A percentile compares a stretch with the other conserved stretches of the same genome.
These are phyloP conservation scores for Micromonas pusilla DNA, from an alignment of 139 green algal genomes.

Conservation along the genomic window DNA sequence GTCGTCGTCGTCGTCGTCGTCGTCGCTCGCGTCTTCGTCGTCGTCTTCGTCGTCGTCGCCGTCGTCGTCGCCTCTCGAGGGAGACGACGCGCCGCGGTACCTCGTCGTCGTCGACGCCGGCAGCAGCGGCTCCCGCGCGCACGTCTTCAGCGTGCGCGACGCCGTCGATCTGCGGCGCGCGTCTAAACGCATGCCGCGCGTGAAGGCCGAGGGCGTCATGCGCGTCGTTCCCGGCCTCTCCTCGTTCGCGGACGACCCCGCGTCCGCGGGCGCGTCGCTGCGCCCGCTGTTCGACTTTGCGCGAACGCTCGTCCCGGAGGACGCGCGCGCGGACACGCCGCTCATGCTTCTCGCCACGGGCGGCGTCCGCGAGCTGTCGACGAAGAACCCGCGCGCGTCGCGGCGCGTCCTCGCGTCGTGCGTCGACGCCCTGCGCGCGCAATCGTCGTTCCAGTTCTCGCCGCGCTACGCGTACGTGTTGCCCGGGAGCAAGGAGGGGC, in stretches of 20 bases:
- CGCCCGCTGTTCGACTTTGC: slow-evolving; percentile 9
- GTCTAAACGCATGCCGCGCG: too few relatives aligned
- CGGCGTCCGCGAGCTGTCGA: background rate
- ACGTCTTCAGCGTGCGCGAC: background rate
- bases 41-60: background rate
- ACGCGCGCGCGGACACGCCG: background rate
- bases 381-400: background rate
- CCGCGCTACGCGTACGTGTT: background rate
- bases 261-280: background rate
- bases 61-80: background rate
- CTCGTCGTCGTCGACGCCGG: slow-evolving; percentile 7
- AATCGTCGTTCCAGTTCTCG: background rate
- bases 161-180: background rate
- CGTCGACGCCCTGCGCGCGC: background rate
- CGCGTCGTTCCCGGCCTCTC: background rate
- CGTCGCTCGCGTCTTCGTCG: background rate
- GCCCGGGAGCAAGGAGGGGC: slow-evolving; percentile 2
- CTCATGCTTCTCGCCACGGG: background rate
- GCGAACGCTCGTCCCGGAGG: background rate
- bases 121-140: background rate
- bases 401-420: background rate
- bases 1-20: background rate
- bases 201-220: background rate
- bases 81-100: background rate
- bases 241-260: background rate